phyloP scores from a whole-genome alignment of 1,284 basidiomycete species.

The Blastosporella zonata region DNA sequence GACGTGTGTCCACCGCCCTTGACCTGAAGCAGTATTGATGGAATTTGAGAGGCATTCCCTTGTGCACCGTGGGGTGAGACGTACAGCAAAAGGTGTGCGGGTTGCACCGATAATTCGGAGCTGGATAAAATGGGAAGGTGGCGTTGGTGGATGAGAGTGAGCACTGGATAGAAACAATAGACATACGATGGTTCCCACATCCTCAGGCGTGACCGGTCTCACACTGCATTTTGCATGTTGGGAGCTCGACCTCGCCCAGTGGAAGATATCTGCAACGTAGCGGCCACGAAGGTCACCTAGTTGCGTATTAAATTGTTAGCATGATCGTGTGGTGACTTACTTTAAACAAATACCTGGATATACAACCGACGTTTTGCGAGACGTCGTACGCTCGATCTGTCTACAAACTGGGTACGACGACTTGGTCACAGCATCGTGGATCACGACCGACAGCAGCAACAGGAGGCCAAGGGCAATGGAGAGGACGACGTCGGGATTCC shows the following conservation, averaged over 20 bases:
- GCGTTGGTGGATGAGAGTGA: too few relatives aligned
- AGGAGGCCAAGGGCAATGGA: too few relatives aligned
- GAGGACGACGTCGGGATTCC: too few relatives aligned
- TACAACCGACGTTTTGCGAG: constrained; percentile 29
- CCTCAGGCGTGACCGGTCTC: constrained; percentile 45
- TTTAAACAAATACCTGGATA: constrained; percentile 17
- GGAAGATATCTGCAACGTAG: constrained; percentile 38
- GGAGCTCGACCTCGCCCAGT: constrained; percentile 44
- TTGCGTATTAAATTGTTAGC: not conserved
- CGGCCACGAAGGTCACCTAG: not conserved
- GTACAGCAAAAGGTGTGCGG: constrained; percentile 40
- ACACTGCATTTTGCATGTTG: constrained; percentile 45
- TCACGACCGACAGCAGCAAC: too few relatives aligned
- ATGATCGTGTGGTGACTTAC: not conserved
- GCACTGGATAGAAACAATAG: not conserved
- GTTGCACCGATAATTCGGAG: constrained; percentile 43
- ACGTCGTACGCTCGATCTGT: constrained; percentile 27
- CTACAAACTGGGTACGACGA: constrained; percentile 24
- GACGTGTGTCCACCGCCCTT: constrained; percentile 51
- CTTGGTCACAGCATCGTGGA: too few relatives aligned
- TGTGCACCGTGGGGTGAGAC: not conserved
- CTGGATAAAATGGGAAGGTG: constrained; percentile 26
- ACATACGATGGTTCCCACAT: constrained; percentile 44
- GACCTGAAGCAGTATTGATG: constrained; percentile 36
- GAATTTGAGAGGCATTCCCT: not conserved